These are phyloP conservation scores for Trichophyton mentagrophytes DNA, from an alignment of 2,329 filamentous ascomycete species.

Conservation along the genomic window DNA sequence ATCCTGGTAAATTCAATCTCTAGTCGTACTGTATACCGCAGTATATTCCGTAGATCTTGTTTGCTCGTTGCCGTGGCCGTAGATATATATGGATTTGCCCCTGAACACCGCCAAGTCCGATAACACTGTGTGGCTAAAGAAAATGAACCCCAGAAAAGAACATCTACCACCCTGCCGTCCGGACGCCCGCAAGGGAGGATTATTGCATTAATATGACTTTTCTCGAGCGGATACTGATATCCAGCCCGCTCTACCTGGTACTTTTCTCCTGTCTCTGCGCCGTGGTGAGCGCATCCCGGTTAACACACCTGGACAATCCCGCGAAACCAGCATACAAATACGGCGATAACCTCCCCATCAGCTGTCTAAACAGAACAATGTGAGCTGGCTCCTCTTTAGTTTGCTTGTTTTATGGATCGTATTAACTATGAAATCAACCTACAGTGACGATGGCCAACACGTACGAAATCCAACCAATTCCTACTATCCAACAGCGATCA, in stretches of 20 bases:
- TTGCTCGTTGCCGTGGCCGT: background rate
- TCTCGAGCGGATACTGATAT: background rate
- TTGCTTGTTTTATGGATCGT: too few relatives aligned
- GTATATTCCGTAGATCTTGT: background rate
- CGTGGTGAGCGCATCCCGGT: background rate
- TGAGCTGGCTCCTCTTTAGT: constrained; percentile 18
- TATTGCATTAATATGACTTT: background rate
- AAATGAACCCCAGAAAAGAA: background rate
- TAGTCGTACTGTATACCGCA: background rate
- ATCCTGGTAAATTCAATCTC: background rate
- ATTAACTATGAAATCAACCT: too few relatives aligned
- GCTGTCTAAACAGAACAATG: constrained; percentile 41
- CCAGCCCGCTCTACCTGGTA: background rate
- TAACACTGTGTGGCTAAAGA: background rate
- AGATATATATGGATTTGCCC: background rate
- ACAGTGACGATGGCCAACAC: constrained; percentile 76
- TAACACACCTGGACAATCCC: constrained; percentile 8
- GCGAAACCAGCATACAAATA: constrained; percentile 30
- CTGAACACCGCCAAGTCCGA: background rate
- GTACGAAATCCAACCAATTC: constrained; percentile 23
- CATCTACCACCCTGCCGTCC: background rate
- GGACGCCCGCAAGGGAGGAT: background rate
- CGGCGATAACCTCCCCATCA: constrained; percentile 39
- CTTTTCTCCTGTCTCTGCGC: background rate
- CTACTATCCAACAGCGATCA: background rate